Base-by-base conservation (phyloP, 306 rosid species). In the Benincasa hispida region DNA sequence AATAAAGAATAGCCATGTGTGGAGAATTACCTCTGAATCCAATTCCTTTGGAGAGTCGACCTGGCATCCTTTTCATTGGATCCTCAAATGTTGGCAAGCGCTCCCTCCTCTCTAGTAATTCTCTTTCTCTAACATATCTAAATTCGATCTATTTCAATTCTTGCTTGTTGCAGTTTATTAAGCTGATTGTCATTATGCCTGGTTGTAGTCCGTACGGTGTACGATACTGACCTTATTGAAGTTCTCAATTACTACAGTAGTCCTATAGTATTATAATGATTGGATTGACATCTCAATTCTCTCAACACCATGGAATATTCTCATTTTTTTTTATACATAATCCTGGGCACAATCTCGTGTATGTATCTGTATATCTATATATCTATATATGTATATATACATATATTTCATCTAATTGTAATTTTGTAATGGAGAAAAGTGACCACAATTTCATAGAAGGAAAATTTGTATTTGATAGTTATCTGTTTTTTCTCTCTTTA, bases 31-130 rank as follows among this genome's bases (percentile, higher is more conserved):
- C 18, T 53, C 59, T 72, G 55, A 83, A 82, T 77, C 76, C 79
- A 11, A n/a, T 39, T 77, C 54, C 84, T 83, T 79, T 85, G 32
- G 88, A 87, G 73, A 87, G 74, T 60, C 87, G 92, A 73, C 97
- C 98, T 2, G 91, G 86, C 62, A 81, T 91, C 78, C 80, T 91
- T 78, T 48, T 93, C 15, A 59, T 93, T 18, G 98, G 98, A 74
- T 79, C 91, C 76, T 80, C 98, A 78, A 86, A 81, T 72, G 97
- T 87, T 51, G 97, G 91, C 86, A 91, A 93, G 83, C 92, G 91
- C 81, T 88, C 96, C 21, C 90, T 93, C 54, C 74, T 91, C 24
- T 93, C 96, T 47, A 90, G 97, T 93, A 87, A 73, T 75, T 47
- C 37, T 73, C 78, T 18, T 24, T 37, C 56, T 61, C 56, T 61